A percentile compares a stretch with the other conserved stretches of the same genome.
These are phyloP conservation scores for Pestalotiopsis sp. DNA, from an alignment of 2,329 filamentous ascomycete species.

Conservation along the genomic window DNA sequence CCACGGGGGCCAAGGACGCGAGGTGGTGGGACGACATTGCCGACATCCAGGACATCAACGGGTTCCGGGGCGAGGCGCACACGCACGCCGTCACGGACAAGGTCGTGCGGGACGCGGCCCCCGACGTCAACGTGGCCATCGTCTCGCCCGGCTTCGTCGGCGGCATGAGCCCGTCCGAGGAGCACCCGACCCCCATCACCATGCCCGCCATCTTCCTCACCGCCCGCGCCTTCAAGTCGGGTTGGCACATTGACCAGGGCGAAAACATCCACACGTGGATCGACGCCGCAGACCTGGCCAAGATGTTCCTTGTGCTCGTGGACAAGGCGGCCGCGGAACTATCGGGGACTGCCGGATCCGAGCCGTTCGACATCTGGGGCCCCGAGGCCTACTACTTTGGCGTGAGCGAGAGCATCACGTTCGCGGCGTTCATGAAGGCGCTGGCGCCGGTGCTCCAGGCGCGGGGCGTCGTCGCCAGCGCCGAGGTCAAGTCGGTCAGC, in stretches of 20 bases:
- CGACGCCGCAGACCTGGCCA: slow-evolving; percentile 18
- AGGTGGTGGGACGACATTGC: slow-evolving; percentile 20
- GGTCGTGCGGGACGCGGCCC: slow-evolving; percentile 14
- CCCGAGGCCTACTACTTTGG: slow-evolving; percentile 21
- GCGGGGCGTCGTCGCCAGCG: slow-evolving; percentile 15
- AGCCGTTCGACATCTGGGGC: slow-evolving; percentile 15
- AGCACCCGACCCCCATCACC: slow-evolving; percentile 19
- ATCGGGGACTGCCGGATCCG: background rate
- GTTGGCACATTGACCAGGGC: slow-evolving; percentile 18
- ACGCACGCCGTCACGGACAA: slow-evolving; percentile 21
- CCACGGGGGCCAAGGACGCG: slow-evolving; percentile 11
- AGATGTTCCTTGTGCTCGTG: slow-evolving; percentile 17
- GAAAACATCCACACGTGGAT: slow-evolving; percentile 17
- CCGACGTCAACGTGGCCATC: slow-evolving; percentile 19
- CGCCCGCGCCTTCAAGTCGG: slow-evolving; percentile 16
- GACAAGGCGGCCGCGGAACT: slow-evolving; percentile 13
- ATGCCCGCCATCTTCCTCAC: slow-evolving; percentile 16
- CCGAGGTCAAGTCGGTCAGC: slow-evolving; percentile 15
- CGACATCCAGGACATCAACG: slow-evolving; percentile 15
- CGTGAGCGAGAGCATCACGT: slow-evolving; percentile 14
- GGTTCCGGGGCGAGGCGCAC: slow-evolving; percentile 12
- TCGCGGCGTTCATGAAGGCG: slow-evolving; percentile 13
- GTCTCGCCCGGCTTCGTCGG: slow-evolving; percentile 19
- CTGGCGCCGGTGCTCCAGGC: slow-evolving; percentile 14
- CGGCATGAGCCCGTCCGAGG: slow-evolving; percentile 19